Evolutionary conservation across 257 asterid species (phyloP), one percentile per base, ranked within the genome.

Genomic region (Dorcoceras hygrometricum): DNA sequence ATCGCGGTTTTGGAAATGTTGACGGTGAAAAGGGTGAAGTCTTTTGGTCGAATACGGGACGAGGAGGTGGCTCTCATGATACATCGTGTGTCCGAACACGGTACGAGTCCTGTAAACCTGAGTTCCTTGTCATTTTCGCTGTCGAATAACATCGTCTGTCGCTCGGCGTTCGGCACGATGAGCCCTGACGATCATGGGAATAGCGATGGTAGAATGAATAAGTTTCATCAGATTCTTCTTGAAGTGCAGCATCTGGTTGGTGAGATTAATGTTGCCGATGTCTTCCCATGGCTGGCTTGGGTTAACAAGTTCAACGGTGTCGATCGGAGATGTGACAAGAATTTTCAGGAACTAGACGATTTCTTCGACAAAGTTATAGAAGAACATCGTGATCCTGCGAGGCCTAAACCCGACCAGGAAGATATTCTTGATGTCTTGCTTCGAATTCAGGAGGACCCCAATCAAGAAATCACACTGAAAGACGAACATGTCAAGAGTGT

Each of bases 361-460:
- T 80, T 76, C 9, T 76, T 63, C 28, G 67, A 80, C 20, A 26
- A 59, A 32, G 74, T 78, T 3, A 76, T 80, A 18, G 66, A 62
- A 1, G 82, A 80, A 3, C 88, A 83, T 46, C 56, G 68, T 23
- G 63, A 61, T 72, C 48, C 60, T 0, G 54, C 8, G 57, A 69
- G 48, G 65, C 0, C 24, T 0, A 57, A 72, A 32, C 39, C 63
- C 2, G 76, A 73, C 5, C 51, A 12, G 0, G 85, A 79, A 62
- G 89, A 79, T 66, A 18, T 79, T 25, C 56, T 84, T 12, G 82
- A 84, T 53, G 81, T 72, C 0, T 46, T 81, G 77, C 81, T 84
- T 39, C 59, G 80, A 53, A 56, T 81, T n/a, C 82, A 79, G 59
- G 72, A 58, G 69, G 77, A 77, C 60, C 67, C 83, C 7, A n/a